Evolutionary conservation across 2,329 filamentous ascomycete species (phyloP), one percentile per base, ranked within the genome.

Genomic region (Aspergillus quadricinctus): DNA sequence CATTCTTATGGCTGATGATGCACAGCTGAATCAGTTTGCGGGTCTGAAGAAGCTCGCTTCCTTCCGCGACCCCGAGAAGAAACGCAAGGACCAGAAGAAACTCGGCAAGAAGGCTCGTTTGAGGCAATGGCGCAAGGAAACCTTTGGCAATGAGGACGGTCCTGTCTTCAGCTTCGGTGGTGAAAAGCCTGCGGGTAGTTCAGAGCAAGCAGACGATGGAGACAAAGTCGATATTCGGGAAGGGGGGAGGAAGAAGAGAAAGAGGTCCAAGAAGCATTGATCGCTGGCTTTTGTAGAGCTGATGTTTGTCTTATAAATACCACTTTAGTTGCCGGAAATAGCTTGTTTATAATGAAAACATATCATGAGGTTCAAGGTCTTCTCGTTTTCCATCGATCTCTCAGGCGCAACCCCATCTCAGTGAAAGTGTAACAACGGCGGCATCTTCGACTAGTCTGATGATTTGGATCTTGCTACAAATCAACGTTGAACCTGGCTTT

Each of bases 1-100:
- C 74, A 97, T 99, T 65, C 83, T 99, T 35, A 91, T 96, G 63
- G 90, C 92, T 0, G 88, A 88, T 48, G 94, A 99, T 76, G 80
- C 85, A 49, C 86, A 88, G 53, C 84, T 99, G 62, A 99, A 99
- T 74, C 82, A 92, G 62, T 99, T 88, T 69, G 93, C 88, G 4
- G 93, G 94, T 6, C 79, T 99, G 68, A 99, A 99, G 82, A 97
- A 97, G 78, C 83, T 97, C 57, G 92, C 93, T 4, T 81, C 89
- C 4, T 99, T 94, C 79, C 84, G 94, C 55, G 92, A 97, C 70
- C 79, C 81, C 3, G 89, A 92, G 66, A 94, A 95, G 82, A 97
- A 97, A 81, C 82, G 83, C 64, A 89, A 88, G 67, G 94, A 99
- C 70, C 86, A 87, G 77, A 96, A 96, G 81, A 83, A 84, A 66